Percentiles rank a stretch among this genome's conserved stretches.
phyloP scores from a whole-genome alignment of 805 yeast species.

The Metschnikowia dekortorum region DNA sequence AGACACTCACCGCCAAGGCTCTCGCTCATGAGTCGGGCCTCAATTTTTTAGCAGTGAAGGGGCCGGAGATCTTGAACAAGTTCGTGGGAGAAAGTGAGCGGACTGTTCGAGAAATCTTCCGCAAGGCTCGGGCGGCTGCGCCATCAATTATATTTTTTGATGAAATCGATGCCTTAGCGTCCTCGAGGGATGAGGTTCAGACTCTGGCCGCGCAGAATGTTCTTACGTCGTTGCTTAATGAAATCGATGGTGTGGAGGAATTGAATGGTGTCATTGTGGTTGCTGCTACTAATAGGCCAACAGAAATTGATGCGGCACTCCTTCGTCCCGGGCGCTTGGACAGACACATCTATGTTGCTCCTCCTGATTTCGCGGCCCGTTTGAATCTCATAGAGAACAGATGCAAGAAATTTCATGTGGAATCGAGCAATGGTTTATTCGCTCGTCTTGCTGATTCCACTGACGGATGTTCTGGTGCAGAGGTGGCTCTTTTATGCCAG shows the following conservation, averaged over 20 bases:
- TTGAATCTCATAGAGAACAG: conserved; percentile 70
- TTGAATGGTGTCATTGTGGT: conserved; percentile 88
- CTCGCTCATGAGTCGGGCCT: conserved; percentile 97
- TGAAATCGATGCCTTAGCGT: conserved; percentile 91
- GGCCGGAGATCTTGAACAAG: conserved; percentile 91
- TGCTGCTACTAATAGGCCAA: conserved; percentile 96
- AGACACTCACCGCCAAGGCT: conserved; percentile 91
- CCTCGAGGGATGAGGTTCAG: conserved; percentile 60
- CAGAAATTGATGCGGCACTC: conserved; percentile 86
- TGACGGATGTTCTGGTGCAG: conserved; percentile 96
- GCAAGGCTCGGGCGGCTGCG: conserved; percentile 85
- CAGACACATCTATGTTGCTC: conserved; percentile 86
- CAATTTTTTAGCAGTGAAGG: conserved; percentile 91
- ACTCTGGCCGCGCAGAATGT: conserved; percentile 80
- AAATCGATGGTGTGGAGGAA: conserved; percentile 96
- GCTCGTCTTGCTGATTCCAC: conserved; percentile 55
- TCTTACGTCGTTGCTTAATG: conserved; percentile 84
- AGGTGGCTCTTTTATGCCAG: conserved; percentile 84
- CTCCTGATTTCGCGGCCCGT: conserved; percentile 83
- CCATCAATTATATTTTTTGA: conserved; percentile 96
- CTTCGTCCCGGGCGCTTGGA: conserved; percentile 95
- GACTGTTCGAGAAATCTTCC: conserved; percentile 89
- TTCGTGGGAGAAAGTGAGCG: conserved; percentile 96
- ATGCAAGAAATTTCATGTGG: conserved; percentile 59
- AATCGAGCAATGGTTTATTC: conserved; percentile 39